Base-by-base conservation (phyloP, 257 asterid genomes). In the Rhazya stricta region DNA sequence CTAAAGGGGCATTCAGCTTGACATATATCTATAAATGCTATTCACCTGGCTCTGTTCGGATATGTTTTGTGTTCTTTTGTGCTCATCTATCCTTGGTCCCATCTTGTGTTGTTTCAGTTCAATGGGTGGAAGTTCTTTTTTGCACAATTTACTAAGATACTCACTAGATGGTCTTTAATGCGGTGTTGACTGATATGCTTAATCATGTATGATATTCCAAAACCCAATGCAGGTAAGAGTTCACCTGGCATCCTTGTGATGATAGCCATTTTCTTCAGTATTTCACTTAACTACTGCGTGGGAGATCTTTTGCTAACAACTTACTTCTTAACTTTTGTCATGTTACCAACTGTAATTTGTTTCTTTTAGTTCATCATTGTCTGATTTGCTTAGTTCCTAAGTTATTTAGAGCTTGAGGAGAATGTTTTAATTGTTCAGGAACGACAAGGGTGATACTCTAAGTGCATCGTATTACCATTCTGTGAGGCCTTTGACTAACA, bases 401-500 rank as follows among this genome's bases (percentile, higher is more conserved):
- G 9, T 5, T 41, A 50, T 74, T 42, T 34, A 23, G 29, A 15
- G n/a, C 39, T 15, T 75, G 46, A 66, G 53, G 15, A 48, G 32
- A 45, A n/a, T 48, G 54, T 30, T 41, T 69, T 54, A 1, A 23
- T 57, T 68, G 45, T 56, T 39, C 76, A 77, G 80, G 81, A 71
- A 78, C 65, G 68, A 78, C 74, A 78, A 78, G 77, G 81, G 81
- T 43, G 77, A 71, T 23, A 61, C 67, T 0, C 29, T 71, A 60
- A 77, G 77, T 30, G 77, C 81, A 45, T 71, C 81, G 30, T 77
- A 77, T 56, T 77, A 77, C 42, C 81, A 77, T 36, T 58, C 67
- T 10, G 77, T 71, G 39, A 48, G 32, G 23, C 78, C 81, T 43
- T 51, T 78, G 69, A 72, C 69, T 18, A 65, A 39, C 21, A 78